Conservation (phyloP, 495 filamentous ascomycete species). For the Corynascus novoguineensis region DNA sequence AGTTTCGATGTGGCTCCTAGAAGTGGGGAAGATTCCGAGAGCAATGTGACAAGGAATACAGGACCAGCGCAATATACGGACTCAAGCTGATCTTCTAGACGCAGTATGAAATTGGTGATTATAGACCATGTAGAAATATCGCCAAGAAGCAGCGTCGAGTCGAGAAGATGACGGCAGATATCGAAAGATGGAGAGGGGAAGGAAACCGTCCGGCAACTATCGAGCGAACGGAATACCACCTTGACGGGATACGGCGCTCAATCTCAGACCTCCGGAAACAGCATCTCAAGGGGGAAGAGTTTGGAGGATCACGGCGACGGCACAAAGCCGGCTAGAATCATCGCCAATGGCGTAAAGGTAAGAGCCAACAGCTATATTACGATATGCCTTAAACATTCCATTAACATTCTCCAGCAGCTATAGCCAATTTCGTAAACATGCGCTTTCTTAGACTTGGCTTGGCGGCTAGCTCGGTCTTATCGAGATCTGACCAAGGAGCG, state of each 20-base stretch:
- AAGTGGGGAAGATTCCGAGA: slow-evolving; percentile 6
- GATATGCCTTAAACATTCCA: neutral
- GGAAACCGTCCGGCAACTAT: slow-evolving; percentile 4
- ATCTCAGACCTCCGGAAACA: neutral
- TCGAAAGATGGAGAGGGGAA: slow-evolving; percentile 3
- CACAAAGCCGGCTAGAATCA: neutral
- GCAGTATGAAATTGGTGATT: neutral
- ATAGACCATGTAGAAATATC: neutral
- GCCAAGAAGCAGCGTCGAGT: neutral
- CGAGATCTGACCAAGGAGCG: too few relatives aligned
- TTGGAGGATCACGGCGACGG: neutral
- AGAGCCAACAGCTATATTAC: neutral
- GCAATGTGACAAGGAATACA: slow-evolving; percentile 1
- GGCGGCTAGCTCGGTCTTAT: too few relatives aligned
- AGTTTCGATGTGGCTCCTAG: neutral
- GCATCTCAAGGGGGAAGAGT: neutral
- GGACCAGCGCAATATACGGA: neutral
- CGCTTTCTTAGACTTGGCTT: too few relatives aligned
- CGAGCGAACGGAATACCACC: neutral
- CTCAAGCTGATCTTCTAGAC: neutral
- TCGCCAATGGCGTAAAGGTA: neutral
- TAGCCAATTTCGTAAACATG: too few relatives aligned
- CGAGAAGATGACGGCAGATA: slow-evolving; percentile 1
- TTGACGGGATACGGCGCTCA: neutral
- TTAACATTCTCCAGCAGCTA: neutral